phyloP scores from a whole-genome alignment of 2,329 filamentous ascomycete species.

The Alternaria metachromatica region DNA sequence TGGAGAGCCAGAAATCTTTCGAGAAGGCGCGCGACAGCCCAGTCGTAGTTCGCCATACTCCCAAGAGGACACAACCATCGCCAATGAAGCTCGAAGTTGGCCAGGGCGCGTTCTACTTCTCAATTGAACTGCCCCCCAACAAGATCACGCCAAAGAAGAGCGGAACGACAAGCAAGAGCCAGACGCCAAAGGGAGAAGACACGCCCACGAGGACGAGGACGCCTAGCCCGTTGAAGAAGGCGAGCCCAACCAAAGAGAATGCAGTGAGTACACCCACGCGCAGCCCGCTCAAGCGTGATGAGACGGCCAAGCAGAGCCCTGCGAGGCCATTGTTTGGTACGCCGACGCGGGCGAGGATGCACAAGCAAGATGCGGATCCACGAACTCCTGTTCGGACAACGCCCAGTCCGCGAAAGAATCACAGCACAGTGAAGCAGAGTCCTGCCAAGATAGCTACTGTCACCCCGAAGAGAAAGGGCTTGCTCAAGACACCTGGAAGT shows the following conservation, averaged over 20 bases:
- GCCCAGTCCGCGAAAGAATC: conserved; percentile 7
- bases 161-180: conserved; percentile 1
- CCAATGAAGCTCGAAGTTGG: conserved; percentile 23
- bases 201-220: background rate
- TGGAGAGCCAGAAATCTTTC: conserved; percentile 1
- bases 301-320: background rate
- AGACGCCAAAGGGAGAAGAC: conserved; percentile 13
- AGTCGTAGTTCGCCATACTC: background rate
- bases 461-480: background rate
- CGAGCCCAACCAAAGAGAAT: conserved; percentile 2
- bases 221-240: conserved; percentile 6
- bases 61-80: background rate
- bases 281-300: background rate
- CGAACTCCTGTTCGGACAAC: background rate
- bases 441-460: background rate
- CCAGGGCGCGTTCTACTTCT: conserved; percentile 28
- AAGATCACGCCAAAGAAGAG: conserved; percentile 20
- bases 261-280: background rate
- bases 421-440: background rate
- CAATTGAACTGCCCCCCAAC: conserved; percentile 24
- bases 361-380: background rate
- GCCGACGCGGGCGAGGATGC: conserved; percentile 5
- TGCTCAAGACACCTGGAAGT: background rate
- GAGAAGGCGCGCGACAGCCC: conserved; percentile 6
- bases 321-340: conserved; percentile 11